Evolutionary conservation across 805 yeast genomes (phyloP).

Genomic region (Kazachstania psychrophila): DNA sequence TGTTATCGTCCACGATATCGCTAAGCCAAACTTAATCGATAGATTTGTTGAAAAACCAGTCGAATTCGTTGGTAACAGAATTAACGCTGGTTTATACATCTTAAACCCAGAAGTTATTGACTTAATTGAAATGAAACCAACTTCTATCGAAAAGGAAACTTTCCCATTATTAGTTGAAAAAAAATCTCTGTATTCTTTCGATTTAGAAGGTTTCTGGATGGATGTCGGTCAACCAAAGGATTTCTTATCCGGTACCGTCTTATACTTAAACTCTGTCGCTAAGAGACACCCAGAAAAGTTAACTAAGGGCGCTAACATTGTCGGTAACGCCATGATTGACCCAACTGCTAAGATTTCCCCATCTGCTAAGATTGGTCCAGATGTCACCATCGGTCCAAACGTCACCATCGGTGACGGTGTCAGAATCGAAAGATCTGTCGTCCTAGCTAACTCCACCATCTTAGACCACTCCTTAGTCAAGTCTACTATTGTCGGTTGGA

Average conservation of each 20-base stretch:
- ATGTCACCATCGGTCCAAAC: constrained; percentile 95
- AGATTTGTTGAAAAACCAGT: constrained; percentile 99
- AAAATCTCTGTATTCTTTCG: constrained; percentile 85
- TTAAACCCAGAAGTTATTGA: constrained; percentile 96
- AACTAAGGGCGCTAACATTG: constrained; percentile 61
- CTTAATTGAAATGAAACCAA: constrained; percentile 94
- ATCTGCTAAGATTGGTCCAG: constrained; percentile 94
- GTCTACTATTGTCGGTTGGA: constrained; percentile 98
- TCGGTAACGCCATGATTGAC: constrained; percentile 88
- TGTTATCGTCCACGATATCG: constrained; percentile 96
- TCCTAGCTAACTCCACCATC: constrained; percentile 81
- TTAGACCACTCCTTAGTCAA: constrained; percentile 97
- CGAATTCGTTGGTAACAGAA: constrained; percentile 98
- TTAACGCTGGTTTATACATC: constrained; percentile 97
- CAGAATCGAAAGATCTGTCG: constrained; percentile 91
- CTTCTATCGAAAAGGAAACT: constrained; percentile 98
- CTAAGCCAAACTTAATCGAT: constrained; percentile 90
- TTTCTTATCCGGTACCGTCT: constrained; percentile 89
- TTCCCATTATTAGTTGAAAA: constrained; percentile 93
- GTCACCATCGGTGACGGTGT: constrained; percentile 96
- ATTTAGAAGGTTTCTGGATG: constrained; percentile 99
- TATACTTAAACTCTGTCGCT: constrained; percentile 79
- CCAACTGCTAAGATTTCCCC: constrained; percentile 90
- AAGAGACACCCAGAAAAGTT: constrained; percentile 68
- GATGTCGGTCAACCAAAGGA: constrained; percentile 99